Conservation (phyloP, 805 yeast genomes). For the Candida ulmi region DNA sequence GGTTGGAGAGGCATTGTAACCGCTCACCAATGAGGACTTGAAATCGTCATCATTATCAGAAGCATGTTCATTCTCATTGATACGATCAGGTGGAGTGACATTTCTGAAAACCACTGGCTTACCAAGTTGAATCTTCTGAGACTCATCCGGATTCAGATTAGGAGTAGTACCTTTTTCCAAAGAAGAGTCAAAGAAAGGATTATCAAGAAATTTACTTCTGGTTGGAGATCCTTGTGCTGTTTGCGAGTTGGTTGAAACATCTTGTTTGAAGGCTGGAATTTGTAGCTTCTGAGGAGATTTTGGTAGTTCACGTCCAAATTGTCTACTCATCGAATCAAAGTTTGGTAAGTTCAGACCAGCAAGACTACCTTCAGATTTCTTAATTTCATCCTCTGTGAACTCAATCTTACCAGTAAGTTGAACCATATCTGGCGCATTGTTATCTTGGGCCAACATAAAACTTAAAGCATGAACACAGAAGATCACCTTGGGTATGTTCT, state of each 20-base stretch:
- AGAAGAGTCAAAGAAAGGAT: too few relatives aligned
- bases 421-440: slow-evolving; percentile 53
- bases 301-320: slow-evolving; percentile 27
- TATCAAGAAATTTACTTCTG: too few relatives aligned
- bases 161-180: too few relatives aligned
- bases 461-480: slow-evolving; percentile 89
- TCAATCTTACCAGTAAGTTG: slow-evolving; percentile 56
- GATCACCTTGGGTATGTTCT: slow-evolving; percentile 88
- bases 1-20: slow-evolving; percentile 18
- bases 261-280: slow-evolving; percentile 7
- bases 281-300: slow-evolving; percentile 18
- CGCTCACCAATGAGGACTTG: slow-evolving; percentile 5
- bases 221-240: too few relatives aligned
- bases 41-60: slow-evolving; percentile 2
- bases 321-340: slow-evolving; percentile 50
- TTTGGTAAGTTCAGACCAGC: slow-evolving; percentile 75
- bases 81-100: too few relatives aligned
- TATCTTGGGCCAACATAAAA: slow-evolving; percentile 54
- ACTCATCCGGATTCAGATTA: too few relatives aligned
- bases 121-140: too few relatives aligned
- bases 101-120: background rate
- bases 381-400: slow-evolving; percentile 65
- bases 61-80: too few relatives aligned
- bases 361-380: slow-evolving; percentile 55
- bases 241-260: slow-evolving; percentile 3